Evolutionary conservation across 805 yeast species (phyloP).

Genomic region (Candida oleophila): DNA sequence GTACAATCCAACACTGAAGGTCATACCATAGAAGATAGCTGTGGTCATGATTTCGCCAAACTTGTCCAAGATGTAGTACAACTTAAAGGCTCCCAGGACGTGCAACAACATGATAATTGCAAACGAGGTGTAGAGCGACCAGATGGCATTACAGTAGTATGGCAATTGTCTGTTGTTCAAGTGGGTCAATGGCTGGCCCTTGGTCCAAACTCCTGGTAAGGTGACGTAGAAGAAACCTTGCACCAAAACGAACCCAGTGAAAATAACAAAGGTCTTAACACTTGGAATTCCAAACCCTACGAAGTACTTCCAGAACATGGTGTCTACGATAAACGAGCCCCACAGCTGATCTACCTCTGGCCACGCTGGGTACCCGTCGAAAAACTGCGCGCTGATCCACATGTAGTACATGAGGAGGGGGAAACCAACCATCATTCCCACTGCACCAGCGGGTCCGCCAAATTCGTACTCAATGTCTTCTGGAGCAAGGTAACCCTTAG

Average conservation of each 20-base stretch:
- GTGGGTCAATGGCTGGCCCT: conserved; percentile 90
- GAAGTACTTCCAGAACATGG: conserved; percentile 42
- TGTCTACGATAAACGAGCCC: conserved; percentile 43
- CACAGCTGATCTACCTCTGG: conserved; percentile 61
- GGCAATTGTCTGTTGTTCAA: conserved; percentile 78
- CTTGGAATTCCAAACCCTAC: conserved; percentile 59
- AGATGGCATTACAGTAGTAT: conserved; percentile 90
- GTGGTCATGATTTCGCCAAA: conserved; percentile 93
- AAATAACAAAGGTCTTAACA: conserved; percentile 62
- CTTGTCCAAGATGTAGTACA: conserved; percentile 72
- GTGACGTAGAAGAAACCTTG: conserved; percentile 78
- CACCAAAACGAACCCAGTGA: conserved; percentile 62
- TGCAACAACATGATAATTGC: conserved; percentile 62
- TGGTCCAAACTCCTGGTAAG: conserved; percentile 91
- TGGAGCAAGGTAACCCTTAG: conserved; percentile 30
- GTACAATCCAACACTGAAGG: conserved; percentile 68
- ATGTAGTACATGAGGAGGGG: conserved; percentile 94
- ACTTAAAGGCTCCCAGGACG: conserved; percentile 67
- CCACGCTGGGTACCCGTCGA: conserved; percentile 68
- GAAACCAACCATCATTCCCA: conserved; percentile 90
- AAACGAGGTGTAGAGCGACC: conserved; percentile 73
- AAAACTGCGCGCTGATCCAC: conserved; percentile 88
- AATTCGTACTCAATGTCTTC: conserved; percentile 79
- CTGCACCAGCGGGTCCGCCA: conserved; percentile 89
- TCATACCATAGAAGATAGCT: conserved; percentile 78